Conservation (phyloP, 306 rosid genomes). For the Calophaca sinica region DNA sequence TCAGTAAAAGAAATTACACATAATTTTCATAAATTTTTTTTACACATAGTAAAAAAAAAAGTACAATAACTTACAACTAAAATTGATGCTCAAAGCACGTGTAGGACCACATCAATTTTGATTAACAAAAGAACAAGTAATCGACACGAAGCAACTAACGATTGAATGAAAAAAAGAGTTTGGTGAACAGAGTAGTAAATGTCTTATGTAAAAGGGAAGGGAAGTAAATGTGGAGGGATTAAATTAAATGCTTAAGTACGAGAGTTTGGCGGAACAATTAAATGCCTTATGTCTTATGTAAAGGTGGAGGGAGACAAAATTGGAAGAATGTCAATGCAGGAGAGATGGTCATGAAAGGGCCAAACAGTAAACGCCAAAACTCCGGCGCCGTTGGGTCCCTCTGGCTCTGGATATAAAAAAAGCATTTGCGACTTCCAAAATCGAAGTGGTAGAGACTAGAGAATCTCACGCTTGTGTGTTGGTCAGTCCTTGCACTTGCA, state of each 20-base stretch:
- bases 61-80: neutral
- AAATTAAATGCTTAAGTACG: neutral
- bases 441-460: slow-evolving; percentile 21
- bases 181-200: slow-evolving; percentile 32
- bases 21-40: no score
- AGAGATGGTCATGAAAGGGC: slow-evolving; percentile 24
- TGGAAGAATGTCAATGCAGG: slow-evolving; percentile 46
- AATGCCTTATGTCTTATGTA: neutral
- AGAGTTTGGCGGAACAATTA: slow-evolving; percentile 12
- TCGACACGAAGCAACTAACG: neutral
- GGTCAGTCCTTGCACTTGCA: slow-evolving; percentile 39
- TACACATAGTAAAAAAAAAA: no score
- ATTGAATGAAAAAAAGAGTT: slow-evolving; percentile 6
- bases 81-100: neutral
- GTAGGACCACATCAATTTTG: slow-evolving; percentile 15
- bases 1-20: neutral
- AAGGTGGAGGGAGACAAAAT: slow-evolving; percentile 23
- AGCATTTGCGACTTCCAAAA: slow-evolving; percentile 48
- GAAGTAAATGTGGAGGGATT: neutral
- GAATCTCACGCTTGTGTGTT: slow-evolving; percentile 53
- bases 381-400: slow-evolving; percentile 13
- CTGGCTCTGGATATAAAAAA: neutral
- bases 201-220: neutral
- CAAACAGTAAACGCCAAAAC: slow-evolving; percentile 45
- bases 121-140: neutral